Evolutionary conservation across 805 yeast species (phyloP).

Genomic region (Cyberlindnera meyerae): DNA sequence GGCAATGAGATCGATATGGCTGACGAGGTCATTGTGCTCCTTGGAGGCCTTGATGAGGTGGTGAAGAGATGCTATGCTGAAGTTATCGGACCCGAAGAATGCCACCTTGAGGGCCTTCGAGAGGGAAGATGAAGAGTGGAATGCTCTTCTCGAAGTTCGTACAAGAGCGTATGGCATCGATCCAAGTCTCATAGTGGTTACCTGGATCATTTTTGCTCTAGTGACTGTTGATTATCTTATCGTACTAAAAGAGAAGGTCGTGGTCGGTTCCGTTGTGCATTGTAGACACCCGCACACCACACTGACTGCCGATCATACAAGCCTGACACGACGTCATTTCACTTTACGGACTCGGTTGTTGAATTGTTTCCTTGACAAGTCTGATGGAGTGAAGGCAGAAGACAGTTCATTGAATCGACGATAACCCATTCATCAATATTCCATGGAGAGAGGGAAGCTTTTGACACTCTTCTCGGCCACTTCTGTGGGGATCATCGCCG

Average conservation of each 20-base stretch:
- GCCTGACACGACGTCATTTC: background rate
- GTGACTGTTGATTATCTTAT: too few relatives aligned
- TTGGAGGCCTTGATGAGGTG: slow-evolving; percentile 28
- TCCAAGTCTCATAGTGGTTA: background rate
- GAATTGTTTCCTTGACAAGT: too few relatives aligned
- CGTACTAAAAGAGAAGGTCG: too few relatives aligned
- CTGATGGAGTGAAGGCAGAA: too few relatives aligned
- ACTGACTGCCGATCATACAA: too few relatives aligned
- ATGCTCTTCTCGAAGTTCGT: background rate
- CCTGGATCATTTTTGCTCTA: too few relatives aligned
- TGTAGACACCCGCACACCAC: too few relatives aligned
- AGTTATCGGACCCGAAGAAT: slow-evolving; percentile 75
- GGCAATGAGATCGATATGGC: slow-evolving; percentile 55
- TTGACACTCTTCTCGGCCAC: slow-evolving; percentile 19
- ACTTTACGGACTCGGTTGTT: too few relatives aligned
- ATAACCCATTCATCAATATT: too few relatives aligned
- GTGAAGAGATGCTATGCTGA: slow-evolving; percentile 53
- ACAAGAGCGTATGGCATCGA: background rate
- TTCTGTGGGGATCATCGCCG: slow-evolving; percentile 51
- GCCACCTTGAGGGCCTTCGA: slow-evolving; percentile 35
- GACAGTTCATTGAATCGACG: too few relatives aligned
- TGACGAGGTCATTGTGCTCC: slow-evolving; percentile 18
- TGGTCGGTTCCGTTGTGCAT: too few relatives aligned
- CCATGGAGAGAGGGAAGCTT: slow-evolving; percentile 7
- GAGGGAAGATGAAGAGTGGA: background rate